Evolutionary conservation across 192 early-diverging fungal species (phyloP), one percentile per base, ranked within the genome.

Genomic region (Podila epicladia): DNA sequence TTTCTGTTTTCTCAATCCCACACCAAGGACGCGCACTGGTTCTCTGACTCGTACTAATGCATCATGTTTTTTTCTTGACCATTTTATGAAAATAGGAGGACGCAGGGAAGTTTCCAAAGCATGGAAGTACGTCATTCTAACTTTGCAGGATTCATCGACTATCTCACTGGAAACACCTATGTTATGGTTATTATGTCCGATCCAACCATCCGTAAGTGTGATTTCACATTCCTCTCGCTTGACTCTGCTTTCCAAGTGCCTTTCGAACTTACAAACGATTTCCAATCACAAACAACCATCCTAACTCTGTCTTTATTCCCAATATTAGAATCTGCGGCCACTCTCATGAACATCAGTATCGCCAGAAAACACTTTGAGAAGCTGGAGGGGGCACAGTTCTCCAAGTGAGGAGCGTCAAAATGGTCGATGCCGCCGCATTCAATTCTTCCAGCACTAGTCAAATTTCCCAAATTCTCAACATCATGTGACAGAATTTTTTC

Each of bases 161-260:
- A 92, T 37, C 74, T 96, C 71, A 96, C 95, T 8, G 85, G 91
- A 26, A 95, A 95, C 82, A 95, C 95, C 11, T 95, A 93, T 76
- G 89, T 94, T n/a, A 92, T 96, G 92, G 90, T 96, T 62, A 86
- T 96, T 50, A 88, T 95, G 85, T 92, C 94, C 5, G 93, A 96
- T 82, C 86, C 94, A 8, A 85, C 84, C 19, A 95, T 96, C 64
- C 92, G 94, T 95, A 88, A 88, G 93, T 85, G 19, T 37, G 11
- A 4, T 48, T 29, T 49, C 48, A 51, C 58, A 63, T 12, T 66
- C n/a, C 12, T 31, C 26, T 61, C 22, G 45, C 22, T 19, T 45
- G 9, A 35, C 19, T 37, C 5, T 62, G 20, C 13, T 9, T 59
- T 53, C 17, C 9, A 45, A 17, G 41, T 24, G 35, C 35, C 4